Percentiles rank a stretch among this genome's conserved stretches.
Conservation (phyloP, 2,329 filamentous ascomycete genomes). For the Cytospora paraplurivora region DNA sequence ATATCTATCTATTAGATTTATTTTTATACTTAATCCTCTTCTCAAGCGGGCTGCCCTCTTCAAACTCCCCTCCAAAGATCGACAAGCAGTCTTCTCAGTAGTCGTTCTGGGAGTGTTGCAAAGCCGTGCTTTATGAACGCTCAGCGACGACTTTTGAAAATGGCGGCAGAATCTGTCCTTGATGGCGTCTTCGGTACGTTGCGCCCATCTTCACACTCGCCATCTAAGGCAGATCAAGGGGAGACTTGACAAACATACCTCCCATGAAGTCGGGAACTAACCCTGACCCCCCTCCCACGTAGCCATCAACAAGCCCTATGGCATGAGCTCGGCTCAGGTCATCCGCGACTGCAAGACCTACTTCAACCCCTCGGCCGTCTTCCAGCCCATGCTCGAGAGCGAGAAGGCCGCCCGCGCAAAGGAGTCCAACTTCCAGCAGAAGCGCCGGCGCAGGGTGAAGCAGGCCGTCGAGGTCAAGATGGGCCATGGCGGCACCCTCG, state of each 20-base stretch:
- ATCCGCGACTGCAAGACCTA: conserved; percentile 83
- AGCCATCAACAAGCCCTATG: conserved; percentile 93
- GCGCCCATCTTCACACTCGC: not conserved
- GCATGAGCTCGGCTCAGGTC: conserved; percentile 85
- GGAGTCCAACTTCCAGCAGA: conserved; percentile 61
- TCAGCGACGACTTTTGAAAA: conserved; percentile 43
- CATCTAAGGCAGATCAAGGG: not conserved
- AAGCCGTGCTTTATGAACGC: conserved; percentile 27
- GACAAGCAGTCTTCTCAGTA: not conserved
- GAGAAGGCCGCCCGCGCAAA: conserved; percentile 58
- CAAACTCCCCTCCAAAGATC: not conserved
- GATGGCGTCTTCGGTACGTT: conserved; percentile 61
- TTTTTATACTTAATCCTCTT: conserved; percentile 2
- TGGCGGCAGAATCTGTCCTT: conserved; percentile 55
- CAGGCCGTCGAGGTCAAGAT: conserved; percentile 79
- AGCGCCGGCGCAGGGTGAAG: conserved; percentile 59
- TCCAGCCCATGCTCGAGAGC: conserved; percentile 73
- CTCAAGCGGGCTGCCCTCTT: not conserved
- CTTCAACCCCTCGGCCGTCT: conserved; percentile 80
- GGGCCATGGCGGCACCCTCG: conserved; percentile 92
- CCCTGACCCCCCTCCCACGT: conserved; percentile 9
- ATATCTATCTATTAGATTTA: not conserved
- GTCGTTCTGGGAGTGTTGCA: no score
- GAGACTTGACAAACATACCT: not conserved
- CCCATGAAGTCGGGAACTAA: conserved; percentile 2